phyloP scores from a whole-genome alignment of 768 basidiomycete species.

The Tulasnella sp. region DNA sequence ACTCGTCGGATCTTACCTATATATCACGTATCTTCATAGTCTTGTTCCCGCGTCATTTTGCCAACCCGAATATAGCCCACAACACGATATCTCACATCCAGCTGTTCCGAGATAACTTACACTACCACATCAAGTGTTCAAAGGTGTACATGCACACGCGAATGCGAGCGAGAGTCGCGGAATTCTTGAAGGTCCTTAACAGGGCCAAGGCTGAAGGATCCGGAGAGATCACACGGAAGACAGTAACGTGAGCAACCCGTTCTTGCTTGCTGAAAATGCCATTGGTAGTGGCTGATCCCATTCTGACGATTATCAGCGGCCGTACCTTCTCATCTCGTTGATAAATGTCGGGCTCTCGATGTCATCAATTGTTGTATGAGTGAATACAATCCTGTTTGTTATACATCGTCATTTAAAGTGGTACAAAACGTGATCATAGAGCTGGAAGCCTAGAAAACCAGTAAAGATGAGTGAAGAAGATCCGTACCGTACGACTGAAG shows the following conservation, averaged over 20 bases:
- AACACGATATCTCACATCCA: conserved; percentile 90
- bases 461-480: too few relatives aligned
- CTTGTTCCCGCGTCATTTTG: conserved; percentile 92
- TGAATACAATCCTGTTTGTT: too few relatives aligned
- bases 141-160: conserved; percentile 99
- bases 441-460: too few relatives aligned
- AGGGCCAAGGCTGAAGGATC: conserved; percentile 88
- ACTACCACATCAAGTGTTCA: conserved; percentile 98
- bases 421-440: too few relatives aligned
- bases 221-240: conserved; percentile 68
- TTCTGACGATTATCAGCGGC: too few relatives aligned
- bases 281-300: too few relatives aligned
- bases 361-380: too few relatives aligned
- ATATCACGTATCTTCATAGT: conserved; percentile 32
- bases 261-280: too few relatives aligned
- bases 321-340: too few relatives aligned
- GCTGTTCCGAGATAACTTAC: conserved; percentile 95
- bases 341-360: too few relatives aligned
- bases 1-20: not conserved
- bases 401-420: too few relatives aligned
- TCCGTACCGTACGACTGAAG: not conserved
- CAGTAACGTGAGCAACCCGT: conserved; percentile 50
- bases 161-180: conserved; percentile 85
- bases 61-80: conserved; percentile 51
- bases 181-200: conserved; percentile 94